Evolutionary conservation across 1,284 basidiomycete genomes (phyloP).

Genomic region (Sporisorium sorghi): DNA sequence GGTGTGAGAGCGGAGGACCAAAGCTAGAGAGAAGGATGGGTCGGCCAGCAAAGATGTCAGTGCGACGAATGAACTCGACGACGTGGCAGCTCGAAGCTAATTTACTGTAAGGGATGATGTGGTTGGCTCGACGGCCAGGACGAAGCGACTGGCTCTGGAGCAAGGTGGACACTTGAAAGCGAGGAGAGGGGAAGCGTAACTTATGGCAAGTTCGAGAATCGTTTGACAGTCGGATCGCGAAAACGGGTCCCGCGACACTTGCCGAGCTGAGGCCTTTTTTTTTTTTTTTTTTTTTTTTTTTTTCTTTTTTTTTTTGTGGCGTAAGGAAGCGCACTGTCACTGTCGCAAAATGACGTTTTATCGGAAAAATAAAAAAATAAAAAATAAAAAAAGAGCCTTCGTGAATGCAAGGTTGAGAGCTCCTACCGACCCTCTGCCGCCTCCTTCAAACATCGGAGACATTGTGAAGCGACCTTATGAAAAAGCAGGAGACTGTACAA

Average conservation of each 20-base stretch:
- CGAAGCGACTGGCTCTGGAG: background rate
- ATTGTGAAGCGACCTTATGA: background rate
- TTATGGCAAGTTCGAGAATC: too few species aligned
- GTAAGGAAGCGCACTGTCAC: too few species aligned
- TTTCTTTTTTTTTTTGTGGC: background rate
- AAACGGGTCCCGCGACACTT: background rate
- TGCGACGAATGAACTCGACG: too few species aligned
- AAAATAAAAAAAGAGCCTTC: background rate
- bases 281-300: background rate
- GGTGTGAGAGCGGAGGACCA: background rate
- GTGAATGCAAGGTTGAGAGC: background rate
- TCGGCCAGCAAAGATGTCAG: too few species aligned
- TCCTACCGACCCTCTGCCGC: slow-evolving; percentile 2
- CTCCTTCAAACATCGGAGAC: background rate
- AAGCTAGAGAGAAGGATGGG: too few species aligned
- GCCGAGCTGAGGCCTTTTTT: background rate
- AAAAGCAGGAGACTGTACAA: background rate
- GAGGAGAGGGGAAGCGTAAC: background rate
- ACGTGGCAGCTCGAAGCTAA: background rate
- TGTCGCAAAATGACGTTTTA: slow-evolving; percentile 1
- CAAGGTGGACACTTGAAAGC: background rate
- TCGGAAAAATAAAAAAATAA: background rate
- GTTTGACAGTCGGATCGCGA: slow-evolving; percentile 8
- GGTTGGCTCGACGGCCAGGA: background rate
- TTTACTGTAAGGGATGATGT: background rate